Percentiles rank a stretch among this genome's conserved stretches.
Evolutionary conservation across 1,284 basidiomycete species (phyloP).

Genomic region (Gymnopus androsaceus): DNA sequence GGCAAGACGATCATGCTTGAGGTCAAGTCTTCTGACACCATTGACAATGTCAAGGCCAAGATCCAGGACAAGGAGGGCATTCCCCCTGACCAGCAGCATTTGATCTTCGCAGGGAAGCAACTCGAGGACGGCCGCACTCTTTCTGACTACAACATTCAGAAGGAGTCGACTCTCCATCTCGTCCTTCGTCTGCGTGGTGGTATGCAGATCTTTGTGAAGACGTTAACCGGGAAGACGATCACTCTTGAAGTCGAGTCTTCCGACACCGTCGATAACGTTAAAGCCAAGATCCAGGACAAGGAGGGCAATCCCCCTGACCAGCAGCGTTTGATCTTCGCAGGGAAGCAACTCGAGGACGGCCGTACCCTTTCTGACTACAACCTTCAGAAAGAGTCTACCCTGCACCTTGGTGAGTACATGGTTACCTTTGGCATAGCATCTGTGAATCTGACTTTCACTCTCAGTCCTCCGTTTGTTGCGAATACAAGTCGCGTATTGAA

Average conservation of each 20-base stretch:
- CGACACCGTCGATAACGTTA: slow-evolving; percentile 42
- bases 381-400: no score
- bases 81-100: slow-evolving; percentile 74
- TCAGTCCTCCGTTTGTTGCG: no score
- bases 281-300: slow-evolving; percentile 42
- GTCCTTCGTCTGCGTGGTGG: slow-evolving; percentile 60
- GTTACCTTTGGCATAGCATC: no score
- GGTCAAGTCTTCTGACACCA: slow-evolving; percentile 60
- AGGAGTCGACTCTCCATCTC: slow-evolving; percentile 60
- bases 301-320: slow-evolving; percentile 61
- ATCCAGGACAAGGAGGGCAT: slow-evolving; percentile 62
- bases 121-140: slow-evolving; percentile 70
- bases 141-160: slow-evolving; percentile 64
- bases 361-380: slow-evolving; percentile 64
- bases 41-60: slow-evolving; percentile 57
- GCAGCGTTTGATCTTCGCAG: slow-evolving; percentile 67
- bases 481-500: no score
- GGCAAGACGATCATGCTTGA: slow-evolving; percentile 65
- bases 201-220: slow-evolving; percentile 81
- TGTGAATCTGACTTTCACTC: no score
- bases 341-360: slow-evolving; percentile 68
- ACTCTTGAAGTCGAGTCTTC: slow-evolving; percentile 42
- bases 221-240: slow-evolving; percentile 46
- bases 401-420: no score
- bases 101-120: slow-evolving; percentile 78